Percentiles rank a stretch among this genome's conserved stretches.
phyloP scores from a whole-genome alignment of 495 filamentous ascomycete genomes.

The Thozetella sp. region DNA sequence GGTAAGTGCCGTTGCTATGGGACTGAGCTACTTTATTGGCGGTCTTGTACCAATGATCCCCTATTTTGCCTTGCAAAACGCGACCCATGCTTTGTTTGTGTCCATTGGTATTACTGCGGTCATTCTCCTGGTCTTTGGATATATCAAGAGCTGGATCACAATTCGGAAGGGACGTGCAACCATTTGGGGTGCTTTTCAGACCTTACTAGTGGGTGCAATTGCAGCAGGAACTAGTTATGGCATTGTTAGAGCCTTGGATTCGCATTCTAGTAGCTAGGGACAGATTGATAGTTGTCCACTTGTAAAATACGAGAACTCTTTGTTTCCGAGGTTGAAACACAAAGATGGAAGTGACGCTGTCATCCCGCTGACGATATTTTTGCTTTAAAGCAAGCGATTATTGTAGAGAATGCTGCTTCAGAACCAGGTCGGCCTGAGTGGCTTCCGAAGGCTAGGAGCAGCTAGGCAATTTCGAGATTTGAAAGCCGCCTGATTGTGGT shows the following conservation, averaged over 20 bases:
- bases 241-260: conserved; percentile 34
- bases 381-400: too few relatives aligned
- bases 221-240: conserved; percentile 46
- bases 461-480: too few relatives aligned
- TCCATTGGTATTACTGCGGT: conserved; percentile 52
- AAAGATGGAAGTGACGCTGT: too few relatives aligned
- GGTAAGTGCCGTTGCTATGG: conserved; percentile 53
- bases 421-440: too few relatives aligned
- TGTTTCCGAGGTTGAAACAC: too few relatives aligned
- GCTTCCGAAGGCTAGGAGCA: too few relatives aligned
- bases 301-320: too few relatives aligned
- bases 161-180: conserved; percentile 36
- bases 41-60: conserved; percentile 60
- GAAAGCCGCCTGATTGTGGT: too few relatives aligned
- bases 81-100: conserved; percentile 45
- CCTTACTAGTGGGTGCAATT: conserved; percentile 37
- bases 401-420: too few relatives aligned
- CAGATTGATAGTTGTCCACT: too few relatives aligned
- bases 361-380: too few relatives aligned
- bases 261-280: too few relatives aligned
- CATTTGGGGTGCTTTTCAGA: conserved; percentile 40
- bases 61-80: conserved; percentile 50
- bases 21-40: conserved; percentile 53
- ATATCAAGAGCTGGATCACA: conserved; percentile 46
- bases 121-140: conserved; percentile 55